phyloP scores from a whole-genome alignment of 2,329 filamentous ascomycete species.

The Periglandula ipomoeae region DNA sequence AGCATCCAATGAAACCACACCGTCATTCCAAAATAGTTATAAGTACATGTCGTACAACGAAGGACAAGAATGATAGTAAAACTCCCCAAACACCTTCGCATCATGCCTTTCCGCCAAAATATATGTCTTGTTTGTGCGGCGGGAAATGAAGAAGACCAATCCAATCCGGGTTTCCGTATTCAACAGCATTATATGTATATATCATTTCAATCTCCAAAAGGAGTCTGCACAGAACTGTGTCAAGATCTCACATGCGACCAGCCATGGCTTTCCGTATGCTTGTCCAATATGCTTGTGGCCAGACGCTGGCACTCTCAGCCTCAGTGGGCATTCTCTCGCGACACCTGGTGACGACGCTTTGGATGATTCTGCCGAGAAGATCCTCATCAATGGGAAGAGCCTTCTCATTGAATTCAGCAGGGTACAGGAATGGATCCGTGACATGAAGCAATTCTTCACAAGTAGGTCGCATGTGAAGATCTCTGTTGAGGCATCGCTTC shows the following conservation, averaged over 20 bases:
- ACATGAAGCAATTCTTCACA: constrained; percentile 52
- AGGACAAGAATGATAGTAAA: constrained; percentile 14
- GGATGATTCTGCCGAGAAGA: constrained; percentile 50
- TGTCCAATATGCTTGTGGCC: constrained; percentile 54
- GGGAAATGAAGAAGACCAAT: constrained; percentile 1
- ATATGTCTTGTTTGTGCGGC: neutral
- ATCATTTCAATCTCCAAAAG: neutral
- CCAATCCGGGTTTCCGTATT: neutral
- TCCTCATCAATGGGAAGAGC: constrained; percentile 54
- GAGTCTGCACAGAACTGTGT: neutral
- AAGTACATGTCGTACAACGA: constrained; percentile 13
- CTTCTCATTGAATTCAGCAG: constrained; percentile 44
- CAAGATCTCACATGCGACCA: constrained; percentile 17
- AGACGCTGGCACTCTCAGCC: constrained; percentile 43
- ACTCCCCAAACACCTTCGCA: constrained; percentile 2
- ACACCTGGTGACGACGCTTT: constrained; percentile 52
- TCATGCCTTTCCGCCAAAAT: neutral
- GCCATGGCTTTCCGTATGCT: constrained; percentile 45
- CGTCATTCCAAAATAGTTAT: neutral
- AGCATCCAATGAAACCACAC: neutral
- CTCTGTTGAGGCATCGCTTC: constrained; percentile 52
- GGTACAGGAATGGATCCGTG: constrained; percentile 55
- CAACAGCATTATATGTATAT: neutral
- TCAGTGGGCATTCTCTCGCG: constrained; percentile 50
- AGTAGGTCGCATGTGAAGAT: constrained; percentile 53